Conservation (phyloP, 208 protist genomes). For the Leishmania guyanensis region DNA sequence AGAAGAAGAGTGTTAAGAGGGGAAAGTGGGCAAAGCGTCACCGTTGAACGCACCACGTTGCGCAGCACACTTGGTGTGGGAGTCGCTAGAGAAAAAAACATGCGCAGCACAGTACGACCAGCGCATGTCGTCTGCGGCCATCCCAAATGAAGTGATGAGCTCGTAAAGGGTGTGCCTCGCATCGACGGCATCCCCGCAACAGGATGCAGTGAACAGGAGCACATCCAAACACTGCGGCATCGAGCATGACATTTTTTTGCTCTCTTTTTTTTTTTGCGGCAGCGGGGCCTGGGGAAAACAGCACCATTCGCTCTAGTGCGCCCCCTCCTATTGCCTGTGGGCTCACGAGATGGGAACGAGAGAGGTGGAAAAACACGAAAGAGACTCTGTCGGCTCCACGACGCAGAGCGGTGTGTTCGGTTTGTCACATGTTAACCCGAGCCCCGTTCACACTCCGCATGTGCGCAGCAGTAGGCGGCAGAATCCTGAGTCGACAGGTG, state of each 20-base stretch:
- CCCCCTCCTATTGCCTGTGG: neutral
- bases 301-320: neutral
- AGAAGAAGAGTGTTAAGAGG: neutral
- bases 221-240: neutral
- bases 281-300: neutral
- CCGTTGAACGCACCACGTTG: neutral
- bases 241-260: neutral
- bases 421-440: neutral
- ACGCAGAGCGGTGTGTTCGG: neutral
- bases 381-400: neutral
- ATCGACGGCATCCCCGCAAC: neutral
- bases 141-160: neutral
- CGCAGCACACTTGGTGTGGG: neutral
- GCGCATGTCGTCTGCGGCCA: neutral
- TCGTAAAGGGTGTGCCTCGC: neutral
- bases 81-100: neutral
- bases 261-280: neutral
- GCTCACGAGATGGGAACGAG: neutral
- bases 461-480: neutral
- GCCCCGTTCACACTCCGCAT: neutral
- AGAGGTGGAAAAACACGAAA: neutral
- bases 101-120: neutral
- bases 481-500: neutral
- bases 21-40: neutral
- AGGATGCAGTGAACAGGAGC: too few species aligned